Conservation (phyloP, 1,284 basidiomycete genomes). For the Ganoderma lucidum region DNA sequence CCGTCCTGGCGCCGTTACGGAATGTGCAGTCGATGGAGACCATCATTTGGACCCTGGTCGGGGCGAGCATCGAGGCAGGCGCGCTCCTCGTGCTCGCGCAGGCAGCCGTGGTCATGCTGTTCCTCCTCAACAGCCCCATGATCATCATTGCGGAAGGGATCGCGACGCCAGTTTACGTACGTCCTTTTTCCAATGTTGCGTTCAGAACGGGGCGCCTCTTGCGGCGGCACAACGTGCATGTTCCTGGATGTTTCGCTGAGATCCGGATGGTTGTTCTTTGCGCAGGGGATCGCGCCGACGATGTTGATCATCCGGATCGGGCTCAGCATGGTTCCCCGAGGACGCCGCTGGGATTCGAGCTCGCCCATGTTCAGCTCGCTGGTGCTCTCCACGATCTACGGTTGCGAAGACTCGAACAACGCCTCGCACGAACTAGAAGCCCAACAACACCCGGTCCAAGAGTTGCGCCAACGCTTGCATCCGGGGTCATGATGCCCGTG, state of each 20-base stretch:
- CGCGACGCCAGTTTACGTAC: conserved; percentile 31
- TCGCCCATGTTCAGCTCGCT: conserved; percentile 29
- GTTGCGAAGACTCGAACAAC: conserved; percentile 4
- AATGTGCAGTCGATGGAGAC: conserved; percentile 23
- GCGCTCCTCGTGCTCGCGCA: conserved; percentile 26
- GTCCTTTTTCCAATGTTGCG: conserved; percentile 2
- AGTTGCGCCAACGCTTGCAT: conserved; percentile 3
- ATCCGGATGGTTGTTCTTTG: neutral
- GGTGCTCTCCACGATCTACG: conserved; percentile 21
- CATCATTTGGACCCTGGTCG: conserved; percentile 19
- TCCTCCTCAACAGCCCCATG: conserved; percentile 21
- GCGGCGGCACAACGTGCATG: neutral
- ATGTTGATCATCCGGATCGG: conserved; percentile 30
- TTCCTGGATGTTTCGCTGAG: neutral
- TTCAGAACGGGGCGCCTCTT: no score
- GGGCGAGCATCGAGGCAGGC: conserved; percentile 27
- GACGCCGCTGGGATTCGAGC: conserved; percentile 20
- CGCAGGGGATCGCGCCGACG: conserved; percentile 31
- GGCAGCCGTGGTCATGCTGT: conserved; percentile 18
- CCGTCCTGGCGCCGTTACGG: conserved; percentile 19
- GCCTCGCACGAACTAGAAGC: conserved; percentile 5
- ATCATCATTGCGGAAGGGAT: conserved; percentile 26
- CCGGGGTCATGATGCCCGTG: neutral
- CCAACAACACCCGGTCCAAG: neutral
- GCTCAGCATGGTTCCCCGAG: conserved; percentile 24